Conservation (phyloP, 257 asterid genomes). For the Linaria vulgaris region DNA sequence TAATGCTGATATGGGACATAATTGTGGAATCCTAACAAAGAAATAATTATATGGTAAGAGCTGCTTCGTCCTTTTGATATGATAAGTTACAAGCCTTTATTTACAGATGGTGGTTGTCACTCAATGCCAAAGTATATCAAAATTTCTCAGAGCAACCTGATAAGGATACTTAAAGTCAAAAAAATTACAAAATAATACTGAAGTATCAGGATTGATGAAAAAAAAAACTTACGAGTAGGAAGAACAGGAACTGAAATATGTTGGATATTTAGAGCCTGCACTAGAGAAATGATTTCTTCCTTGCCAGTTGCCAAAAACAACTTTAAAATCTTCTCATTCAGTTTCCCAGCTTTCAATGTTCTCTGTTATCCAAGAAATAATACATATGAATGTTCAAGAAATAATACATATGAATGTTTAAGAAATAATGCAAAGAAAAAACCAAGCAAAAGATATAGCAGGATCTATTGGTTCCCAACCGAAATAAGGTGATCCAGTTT, state of each 20-base stretch:
- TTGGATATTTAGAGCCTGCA: conserved; percentile 68
- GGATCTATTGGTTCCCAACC: conserved; percentile 9
- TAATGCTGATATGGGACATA: conserved; percentile 51
- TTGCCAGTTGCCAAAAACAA: conserved; percentile 80
- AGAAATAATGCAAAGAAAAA: conserved; percentile 9
- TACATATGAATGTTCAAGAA: conserved; percentile 36
- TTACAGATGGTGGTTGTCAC: conserved; percentile 14
- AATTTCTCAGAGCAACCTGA: conserved; percentile 84
- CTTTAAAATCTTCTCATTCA: conserved; percentile 83
- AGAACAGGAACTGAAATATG: conserved; percentile 50
- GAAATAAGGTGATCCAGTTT: not conserved
- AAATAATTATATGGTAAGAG: not conserved
- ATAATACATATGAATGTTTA: conserved; percentile 35
- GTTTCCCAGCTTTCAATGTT: conserved; percentile 86
- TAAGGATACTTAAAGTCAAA: conserved; percentile 27
- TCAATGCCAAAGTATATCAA: conserved; percentile 31
- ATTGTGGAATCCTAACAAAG: conserved; percentile 20
- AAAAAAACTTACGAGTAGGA: conserved; percentile 51
- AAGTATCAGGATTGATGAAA: not conserved
- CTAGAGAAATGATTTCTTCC: conserved; percentile 73
- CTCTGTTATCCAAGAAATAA: conserved; percentile 53
- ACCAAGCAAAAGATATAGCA: conserved; percentile 5
- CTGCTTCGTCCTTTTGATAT: conserved; percentile 11
- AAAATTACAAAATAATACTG: conserved; percentile 14
- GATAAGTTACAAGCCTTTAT: conserved; percentile 21